Base-by-base conservation (phyloP, 495 filamentous ascomycete genomes). In the Penicillium crystallinum region DNA sequence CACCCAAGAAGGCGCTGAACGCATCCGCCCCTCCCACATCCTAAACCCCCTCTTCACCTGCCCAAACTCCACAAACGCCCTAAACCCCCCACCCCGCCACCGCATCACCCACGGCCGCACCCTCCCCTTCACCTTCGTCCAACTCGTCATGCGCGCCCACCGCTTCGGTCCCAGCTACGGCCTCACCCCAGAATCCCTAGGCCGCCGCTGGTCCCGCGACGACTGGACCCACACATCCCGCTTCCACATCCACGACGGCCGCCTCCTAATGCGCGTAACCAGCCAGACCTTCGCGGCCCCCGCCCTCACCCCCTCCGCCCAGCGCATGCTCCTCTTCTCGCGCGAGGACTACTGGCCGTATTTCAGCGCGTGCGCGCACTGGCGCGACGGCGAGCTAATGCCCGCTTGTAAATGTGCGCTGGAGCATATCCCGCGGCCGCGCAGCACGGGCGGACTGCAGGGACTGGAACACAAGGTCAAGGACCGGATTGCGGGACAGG, bases 331-430 rank as follows among this genome's bases (percentile, higher is more conserved):
- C 6, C 72, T 84, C 17, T 81, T 77, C 65, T 74, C 72, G 18
- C 73, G 78, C 31, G 76, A 81, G 30, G 79, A 84, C 57, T 83
- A 81, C 69, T 76, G 70, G 62, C 80, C 81, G 0, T 82, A 75
- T 55, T 83, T 82, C 73, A 77, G 72, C 8, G 73, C 67, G 3
- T 84, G 80, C 61, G 72, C 77, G 18, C 81, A 84, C 63, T 83
- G 80, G 80, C 70, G 73, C 19, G 75, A 82, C 54, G 81, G 81
- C 47, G 75, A 77, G 35, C 67, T 84, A 8, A 81, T 81, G 76
- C 61, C 70, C 27, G 52, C 75, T 34, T 80, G 77, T 55, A 83
- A 83, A 62, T 84, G 81, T 61, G 78, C 80, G 2, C 63, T 83
- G n/a, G 58, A 57, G 10, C 81, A 83, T 53, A 75, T 84, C 23